A percentile compares a stretch with the other conserved stretches of the same genome.
These are phyloP conservation scores for Zasmidium citrigriseum DNA, from an alignment of 2,329 filamentous ascomycete genomes.

Conservation along the genomic window DNA sequence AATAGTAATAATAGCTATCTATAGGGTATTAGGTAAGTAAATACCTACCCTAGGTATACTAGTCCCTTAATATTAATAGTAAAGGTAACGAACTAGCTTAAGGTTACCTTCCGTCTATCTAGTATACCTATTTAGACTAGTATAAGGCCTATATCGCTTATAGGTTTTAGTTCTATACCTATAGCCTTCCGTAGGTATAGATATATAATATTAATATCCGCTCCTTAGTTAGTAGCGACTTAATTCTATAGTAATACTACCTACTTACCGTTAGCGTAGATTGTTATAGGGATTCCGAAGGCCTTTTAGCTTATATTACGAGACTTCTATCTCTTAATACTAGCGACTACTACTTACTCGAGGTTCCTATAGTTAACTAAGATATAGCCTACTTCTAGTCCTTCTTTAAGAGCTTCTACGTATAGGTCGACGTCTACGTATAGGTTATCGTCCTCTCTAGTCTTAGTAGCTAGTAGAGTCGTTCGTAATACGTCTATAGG, in stretches of 20 bases:
- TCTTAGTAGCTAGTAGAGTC: neutral
- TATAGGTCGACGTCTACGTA: no score
- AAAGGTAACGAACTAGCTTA: neutral
- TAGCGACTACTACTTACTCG: neutral
- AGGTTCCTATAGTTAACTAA: neutral
- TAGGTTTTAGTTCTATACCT: neutral
- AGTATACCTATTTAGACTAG: neutral
- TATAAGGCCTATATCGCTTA: neutral
- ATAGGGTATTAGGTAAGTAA: neutral
- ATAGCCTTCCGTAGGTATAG: neutral
- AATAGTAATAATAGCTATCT: neutral
- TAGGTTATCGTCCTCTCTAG: no score
- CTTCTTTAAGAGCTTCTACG: no score
- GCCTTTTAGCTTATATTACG: neutral
- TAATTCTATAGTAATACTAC: neutral
- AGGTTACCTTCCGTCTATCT: neutral
- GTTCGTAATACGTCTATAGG: no score
- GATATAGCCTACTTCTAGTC: neutral
- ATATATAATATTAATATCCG: neutral
- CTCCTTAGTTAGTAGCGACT: neutral
- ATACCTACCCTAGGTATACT: neutral
- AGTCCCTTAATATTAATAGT: neutral
- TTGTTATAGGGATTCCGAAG: neutral
- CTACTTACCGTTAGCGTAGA: neutral
- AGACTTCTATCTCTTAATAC: neutral